Evolutionary conservation across 495 filamentous ascomycete genomes (phyloP).

Genomic region (Xeromyces bisporus): DNA sequence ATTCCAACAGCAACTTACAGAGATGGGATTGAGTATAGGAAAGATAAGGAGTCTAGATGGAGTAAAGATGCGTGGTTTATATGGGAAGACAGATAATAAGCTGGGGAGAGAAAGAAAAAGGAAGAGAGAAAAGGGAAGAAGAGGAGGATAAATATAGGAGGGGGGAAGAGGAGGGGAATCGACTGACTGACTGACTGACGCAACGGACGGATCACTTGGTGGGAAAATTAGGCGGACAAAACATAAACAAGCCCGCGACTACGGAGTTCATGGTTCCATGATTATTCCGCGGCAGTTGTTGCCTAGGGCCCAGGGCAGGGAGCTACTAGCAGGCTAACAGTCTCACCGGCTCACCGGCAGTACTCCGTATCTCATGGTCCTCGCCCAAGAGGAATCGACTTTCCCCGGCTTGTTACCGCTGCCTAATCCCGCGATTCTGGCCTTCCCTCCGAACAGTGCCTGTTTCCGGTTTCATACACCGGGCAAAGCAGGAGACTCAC

Average conservation of each 20-base stretch:
- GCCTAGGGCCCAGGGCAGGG: too few relatives aligned
- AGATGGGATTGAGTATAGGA: slow-evolving; percentile 4
- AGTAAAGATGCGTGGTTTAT: slow-evolving; percentile 5
- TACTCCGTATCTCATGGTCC: too few relatives aligned
- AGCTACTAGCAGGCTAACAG: too few relatives aligned
- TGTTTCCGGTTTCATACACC: slow-evolving; percentile 37
- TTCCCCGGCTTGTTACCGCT: too few relatives aligned
- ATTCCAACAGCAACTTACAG: too few relatives aligned
- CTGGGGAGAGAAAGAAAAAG: slow-evolving; percentile 7
- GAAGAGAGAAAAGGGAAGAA: slow-evolving; percentile 6
- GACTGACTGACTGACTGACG: slow-evolving; percentile 19
- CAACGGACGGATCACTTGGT: slow-evolving; percentile 29
- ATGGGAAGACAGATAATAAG: slow-evolving; percentile 6
- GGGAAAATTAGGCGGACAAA: too few relatives aligned
- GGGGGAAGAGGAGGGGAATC: slow-evolving; percentile 18
- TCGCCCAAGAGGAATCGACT: too few relatives aligned
- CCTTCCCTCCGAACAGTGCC: slow-evolving; percentile 6
- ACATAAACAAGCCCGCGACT: too few relatives aligned
- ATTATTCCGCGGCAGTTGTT: too few relatives aligned
- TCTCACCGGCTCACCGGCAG: too few relatives aligned
- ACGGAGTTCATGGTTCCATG: too few relatives aligned
- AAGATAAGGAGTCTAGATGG: background rate
- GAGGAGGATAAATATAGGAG: slow-evolving; percentile 9
- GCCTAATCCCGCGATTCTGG: background rate
- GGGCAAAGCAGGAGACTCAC: slow-evolving; percentile 33